Evolutionary conservation across 306 rosid genomes (phyloP).

Genomic region (Betula pendula): DNA sequence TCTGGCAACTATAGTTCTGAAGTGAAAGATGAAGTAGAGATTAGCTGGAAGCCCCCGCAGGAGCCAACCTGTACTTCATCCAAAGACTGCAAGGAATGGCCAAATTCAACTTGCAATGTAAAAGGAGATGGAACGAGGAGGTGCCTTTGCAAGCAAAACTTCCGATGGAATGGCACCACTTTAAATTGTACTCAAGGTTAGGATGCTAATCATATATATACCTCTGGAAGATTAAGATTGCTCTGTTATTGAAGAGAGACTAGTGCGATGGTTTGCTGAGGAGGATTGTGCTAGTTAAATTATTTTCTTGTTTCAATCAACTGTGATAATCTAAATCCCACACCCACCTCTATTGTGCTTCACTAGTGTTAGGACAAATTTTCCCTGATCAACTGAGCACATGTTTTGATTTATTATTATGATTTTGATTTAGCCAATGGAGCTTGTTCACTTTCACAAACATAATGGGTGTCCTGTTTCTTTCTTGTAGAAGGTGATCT

Average conservation of each 20-base stretch:
- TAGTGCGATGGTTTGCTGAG: no score
- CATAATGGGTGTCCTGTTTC: not conserved
- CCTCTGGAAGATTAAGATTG: no score
- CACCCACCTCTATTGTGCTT: no score
- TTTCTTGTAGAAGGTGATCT: not conserved
- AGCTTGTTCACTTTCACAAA: not conserved
- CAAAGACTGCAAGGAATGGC: slow-evolving; percentile 31
- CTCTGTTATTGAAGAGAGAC: no score
- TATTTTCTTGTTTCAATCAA: no score
- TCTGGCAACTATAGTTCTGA: no score
- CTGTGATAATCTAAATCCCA: no score
- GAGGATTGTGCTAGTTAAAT: no score
- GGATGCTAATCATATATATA: not conserved
- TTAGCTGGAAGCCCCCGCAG: slow-evolving; percentile 32
- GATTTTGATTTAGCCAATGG: not conserved
- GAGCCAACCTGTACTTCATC: slow-evolving; percentile 34
- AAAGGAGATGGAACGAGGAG: slow-evolving; percentile 12
- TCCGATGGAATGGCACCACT: slow-evolving; percentile 22
- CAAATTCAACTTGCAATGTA: slow-evolving; percentile 36
- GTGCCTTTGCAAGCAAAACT: slow-evolving; percentile 36
- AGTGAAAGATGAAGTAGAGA: not conserved
- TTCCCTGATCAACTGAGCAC: no score
- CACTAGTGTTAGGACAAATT: no score
- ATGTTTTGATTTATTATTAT: no score
- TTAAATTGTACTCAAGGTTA: slow-evolving; percentile 29